Percentiles rank a stretch among this genome's conserved stretches.
phyloP scores from a whole-genome alignment of 805 yeast species.

The Monosporozyma aquatica region DNA sequence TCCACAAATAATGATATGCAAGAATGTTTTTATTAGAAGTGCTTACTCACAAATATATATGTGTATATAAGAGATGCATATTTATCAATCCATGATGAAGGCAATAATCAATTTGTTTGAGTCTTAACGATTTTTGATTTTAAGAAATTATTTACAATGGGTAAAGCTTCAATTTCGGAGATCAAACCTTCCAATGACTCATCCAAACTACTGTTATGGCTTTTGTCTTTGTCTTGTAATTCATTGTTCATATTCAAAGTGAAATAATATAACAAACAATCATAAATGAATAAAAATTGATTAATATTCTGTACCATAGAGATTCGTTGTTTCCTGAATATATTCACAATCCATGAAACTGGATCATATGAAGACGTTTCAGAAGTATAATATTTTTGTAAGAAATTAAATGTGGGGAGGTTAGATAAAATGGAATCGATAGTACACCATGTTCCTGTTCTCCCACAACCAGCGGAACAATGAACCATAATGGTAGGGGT shows the following conservation, averaged over 20 bases:
- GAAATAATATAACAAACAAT: conserved; percentile 34
- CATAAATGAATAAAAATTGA: conserved; percentile 69
- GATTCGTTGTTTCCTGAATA: conserved; percentile 62
- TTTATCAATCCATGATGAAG: neutral
- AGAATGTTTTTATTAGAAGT: too few relatives aligned
- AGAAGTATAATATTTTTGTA: conserved; percentile 13
- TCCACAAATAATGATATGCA: too few relatives aligned
- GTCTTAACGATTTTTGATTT: neutral
- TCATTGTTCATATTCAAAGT: conserved; percentile 13
- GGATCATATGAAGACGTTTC: conserved; percentile 35
- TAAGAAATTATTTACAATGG: conserved; percentile 2
- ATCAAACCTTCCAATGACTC: neutral
- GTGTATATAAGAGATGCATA: neutral
- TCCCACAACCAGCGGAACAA: conserved; percentile 95
- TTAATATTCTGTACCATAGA: conserved; percentile 79
- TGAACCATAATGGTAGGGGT: conserved; percentile 60
- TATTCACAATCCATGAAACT: conserved; percentile 52
- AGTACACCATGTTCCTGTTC: conserved; percentile 85
- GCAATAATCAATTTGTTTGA: neutral
- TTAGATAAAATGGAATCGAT: conserved; percentile 50
- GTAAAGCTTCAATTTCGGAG: neutral
- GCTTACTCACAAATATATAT: neutral
- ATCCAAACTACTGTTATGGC: neutral
- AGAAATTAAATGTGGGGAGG: conserved; percentile 15
- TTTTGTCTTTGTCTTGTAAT: neutral